These are phyloP conservation scores for Calonectria fujianensis DNA, from an alignment of 2,329 filamentous ascomycete species.

Conservation along the genomic window DNA sequence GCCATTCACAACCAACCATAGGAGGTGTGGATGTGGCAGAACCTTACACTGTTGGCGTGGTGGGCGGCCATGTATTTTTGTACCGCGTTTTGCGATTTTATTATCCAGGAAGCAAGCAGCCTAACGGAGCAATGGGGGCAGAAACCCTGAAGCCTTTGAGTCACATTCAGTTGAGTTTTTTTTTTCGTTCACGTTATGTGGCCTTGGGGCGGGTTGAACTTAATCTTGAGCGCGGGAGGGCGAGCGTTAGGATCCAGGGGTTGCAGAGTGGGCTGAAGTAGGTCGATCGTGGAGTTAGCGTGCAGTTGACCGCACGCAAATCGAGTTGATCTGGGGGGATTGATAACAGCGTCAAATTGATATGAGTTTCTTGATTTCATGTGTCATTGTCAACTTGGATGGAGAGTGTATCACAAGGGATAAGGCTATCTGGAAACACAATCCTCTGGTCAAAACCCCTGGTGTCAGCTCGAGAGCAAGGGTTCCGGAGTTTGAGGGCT, in stretches of 20 bases:
- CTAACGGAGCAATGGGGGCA: background rate
- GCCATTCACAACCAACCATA: constrained; percentile 33
- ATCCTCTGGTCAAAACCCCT: background rate
- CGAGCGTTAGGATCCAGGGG: constrained; percentile 4
- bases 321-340: constrained; percentile 6
- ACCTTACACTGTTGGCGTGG: constrained; percentile 27
- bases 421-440: constrained; percentile 20
- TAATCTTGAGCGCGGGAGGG: background rate
- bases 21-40: constrained; percentile 39
- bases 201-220: background rate
- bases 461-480: background rate
- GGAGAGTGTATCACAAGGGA: constrained; percentile 8
- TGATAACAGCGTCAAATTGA: constrained; percentile 41
- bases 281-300: constrained; percentile 13
- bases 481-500: background rate
- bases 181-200: constrained; percentile 2
- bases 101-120: background rate
- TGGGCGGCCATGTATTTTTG: constrained; percentile 33
- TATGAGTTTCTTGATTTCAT: constrained; percentile 13
- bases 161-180: background rate
- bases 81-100: constrained; percentile 27
- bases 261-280: constrained; percentile 1
- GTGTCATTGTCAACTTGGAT: constrained; percentile 30
- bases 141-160: background rate
- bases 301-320: background rate